Percentiles rank a stretch among this genome's conserved stretches.
phyloP scores from a whole-genome alignment of 768 basidiomycete species.

The Calocybe gangraenosa region DNA sequence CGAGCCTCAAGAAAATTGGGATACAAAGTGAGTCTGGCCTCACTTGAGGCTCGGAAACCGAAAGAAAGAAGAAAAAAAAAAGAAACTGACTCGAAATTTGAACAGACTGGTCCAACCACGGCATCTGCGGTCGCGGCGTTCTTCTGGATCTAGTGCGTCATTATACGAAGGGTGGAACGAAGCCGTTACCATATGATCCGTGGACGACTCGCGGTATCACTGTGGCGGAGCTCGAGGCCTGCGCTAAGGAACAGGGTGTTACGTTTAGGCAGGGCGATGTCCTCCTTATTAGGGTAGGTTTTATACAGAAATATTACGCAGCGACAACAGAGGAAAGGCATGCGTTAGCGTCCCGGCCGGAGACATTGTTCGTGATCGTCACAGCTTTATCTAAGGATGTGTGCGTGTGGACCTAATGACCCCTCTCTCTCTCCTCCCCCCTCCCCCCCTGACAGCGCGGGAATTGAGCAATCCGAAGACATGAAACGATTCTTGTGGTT shows the following conservation, averaged over 20 bases:
- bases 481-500: constrained; percentile 78
- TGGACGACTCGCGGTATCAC: constrained; percentile 53
- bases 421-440: neutral
- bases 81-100: constrained; percentile 1
- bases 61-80: constrained; percentile 2
- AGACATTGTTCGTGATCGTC: constrained; percentile 46
- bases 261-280: constrained; percentile 58
- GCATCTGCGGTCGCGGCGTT: constrained; percentile 66
- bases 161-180: constrained; percentile 33
- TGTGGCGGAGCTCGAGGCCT: constrained; percentile 52
- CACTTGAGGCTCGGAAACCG: too few species aligned
- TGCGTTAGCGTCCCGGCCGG: constrained; percentile 33
- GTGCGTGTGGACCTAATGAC: neutral
- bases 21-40: constrained; percentile 53
- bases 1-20: constrained; percentile 45
- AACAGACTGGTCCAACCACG: constrained; percentile 67
- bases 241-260: constrained; percentile 56
- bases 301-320: constrained; percentile 51
- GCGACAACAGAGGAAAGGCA: constrained; percentile 41
- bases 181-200: constrained; percentile 54
- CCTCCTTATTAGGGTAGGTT: constrained; percentile 56
- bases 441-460: constrained; percentile 38
- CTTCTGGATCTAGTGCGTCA: constrained; percentile 59
- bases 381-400: neutral
- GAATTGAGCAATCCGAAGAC: constrained; percentile 63